phyloP scores from a whole-genome alignment of 768 basidiomycete species.

The Sarcomyxa edulis region DNA sequence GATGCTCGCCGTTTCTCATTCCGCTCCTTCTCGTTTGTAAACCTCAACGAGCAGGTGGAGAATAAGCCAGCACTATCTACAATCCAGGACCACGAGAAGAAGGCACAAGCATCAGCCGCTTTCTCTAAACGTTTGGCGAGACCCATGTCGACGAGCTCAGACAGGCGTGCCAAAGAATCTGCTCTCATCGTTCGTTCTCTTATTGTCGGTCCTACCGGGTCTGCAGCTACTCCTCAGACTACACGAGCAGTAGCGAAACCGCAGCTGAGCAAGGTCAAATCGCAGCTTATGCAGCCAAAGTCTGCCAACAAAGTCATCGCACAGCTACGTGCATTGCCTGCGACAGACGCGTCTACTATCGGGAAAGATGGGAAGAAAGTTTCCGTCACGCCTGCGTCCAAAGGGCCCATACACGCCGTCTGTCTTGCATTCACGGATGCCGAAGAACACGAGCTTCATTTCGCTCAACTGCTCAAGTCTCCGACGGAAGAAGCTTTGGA shows the following conservation, averaged over 20 bases:
- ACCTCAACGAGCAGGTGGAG: slow-evolving; percentile 14
- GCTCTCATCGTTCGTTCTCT: slow-evolving; percentile 61
- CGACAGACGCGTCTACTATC: slow-evolving; percentile 26
- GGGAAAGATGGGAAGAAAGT: slow-evolving; percentile 11
- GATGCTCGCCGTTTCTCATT: slow-evolving; percentile 42
- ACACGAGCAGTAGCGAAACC: slow-evolving; percentile 38
- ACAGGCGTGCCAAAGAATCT: slow-evolving; percentile 58
- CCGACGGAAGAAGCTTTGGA: slow-evolving; percentile 11
- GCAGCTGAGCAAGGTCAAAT: slow-evolving; percentile 60
- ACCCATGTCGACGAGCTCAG: slow-evolving; percentile 32
- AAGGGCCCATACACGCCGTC: slow-evolving; percentile 67
- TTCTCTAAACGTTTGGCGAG: slow-evolving; percentile 27
- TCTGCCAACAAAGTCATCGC: slow-evolving; percentile 66
- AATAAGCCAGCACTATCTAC: slow-evolving; percentile 29
- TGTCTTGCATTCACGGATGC: slow-evolving; percentile 61
- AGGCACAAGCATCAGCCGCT: slow-evolving; percentile 26
- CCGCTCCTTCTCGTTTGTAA: slow-evolving; percentile 29
- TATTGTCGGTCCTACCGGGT: slow-evolving; percentile 53
- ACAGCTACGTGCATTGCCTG: slow-evolving; percentile 63
- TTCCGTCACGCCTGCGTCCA: slow-evolving; percentile 10
- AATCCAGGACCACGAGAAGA: slow-evolving; percentile 34
- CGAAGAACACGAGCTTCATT: slow-evolving; percentile 58
- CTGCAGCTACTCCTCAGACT: slow-evolving; percentile 27
- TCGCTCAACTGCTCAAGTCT: slow-evolving; percentile 49
- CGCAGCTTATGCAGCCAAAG: slow-evolving; percentile 61